A percentile compares a stretch with the other conserved stretches of the same genome.
Evolutionary conservation across 257 asterid genomes (phyloP).

Genomic region (Henckelia pumila): DNA sequence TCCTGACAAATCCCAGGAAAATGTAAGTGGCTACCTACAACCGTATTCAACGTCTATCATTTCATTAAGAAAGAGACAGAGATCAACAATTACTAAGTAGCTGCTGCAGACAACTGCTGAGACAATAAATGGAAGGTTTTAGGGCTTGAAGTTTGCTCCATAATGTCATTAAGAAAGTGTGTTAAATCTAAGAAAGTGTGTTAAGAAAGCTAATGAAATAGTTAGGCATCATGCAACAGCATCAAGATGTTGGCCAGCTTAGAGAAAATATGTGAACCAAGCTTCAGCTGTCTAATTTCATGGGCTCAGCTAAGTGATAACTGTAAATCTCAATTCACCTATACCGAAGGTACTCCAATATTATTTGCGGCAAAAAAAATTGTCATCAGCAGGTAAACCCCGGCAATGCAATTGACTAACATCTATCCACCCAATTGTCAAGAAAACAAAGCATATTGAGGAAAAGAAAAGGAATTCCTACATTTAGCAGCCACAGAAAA

Average conservation of each 20-base stretch:
- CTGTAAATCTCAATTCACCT: background rate
- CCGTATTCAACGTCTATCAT: background rate
- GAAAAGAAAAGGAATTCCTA: background rate
- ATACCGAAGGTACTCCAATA: no score
- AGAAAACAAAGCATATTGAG: background rate
- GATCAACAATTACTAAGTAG: background rate
- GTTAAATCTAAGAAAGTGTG: background rate
- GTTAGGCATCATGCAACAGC: background rate
- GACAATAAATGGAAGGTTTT: background rate
- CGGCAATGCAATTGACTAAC: background rate
- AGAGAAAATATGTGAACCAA: background rate
- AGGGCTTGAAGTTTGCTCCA: background rate
- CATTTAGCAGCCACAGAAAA: background rate
- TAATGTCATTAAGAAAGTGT: background rate
- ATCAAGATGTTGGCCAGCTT: background rate
- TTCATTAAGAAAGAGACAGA: background rate
- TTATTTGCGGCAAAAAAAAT: no score
- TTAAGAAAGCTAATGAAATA: background rate
- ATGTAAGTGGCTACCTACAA: constrained; percentile 22
- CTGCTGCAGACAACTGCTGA: background rate
- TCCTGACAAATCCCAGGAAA: constrained; percentile 51
- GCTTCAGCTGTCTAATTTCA: background rate
- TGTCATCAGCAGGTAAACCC: background rate
- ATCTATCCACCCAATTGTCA: background rate
- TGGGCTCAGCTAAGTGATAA: background rate